Evolutionary conservation across 345 rosid genomes (phyloP).

Genomic region (Physaria fendleri): DNA sequence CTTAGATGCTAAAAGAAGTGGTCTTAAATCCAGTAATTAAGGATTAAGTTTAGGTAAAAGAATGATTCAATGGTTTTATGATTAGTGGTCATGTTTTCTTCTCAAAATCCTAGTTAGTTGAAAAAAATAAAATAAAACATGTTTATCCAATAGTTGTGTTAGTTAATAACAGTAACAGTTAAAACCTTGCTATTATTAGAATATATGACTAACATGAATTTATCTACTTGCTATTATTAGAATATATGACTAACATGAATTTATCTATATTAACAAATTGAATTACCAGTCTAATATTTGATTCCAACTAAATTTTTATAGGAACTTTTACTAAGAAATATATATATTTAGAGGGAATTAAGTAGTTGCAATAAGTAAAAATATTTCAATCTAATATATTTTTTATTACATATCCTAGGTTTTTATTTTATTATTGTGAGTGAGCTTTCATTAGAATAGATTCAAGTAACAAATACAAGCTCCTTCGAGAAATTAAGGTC

Average conservation of each 20-base stretch:
- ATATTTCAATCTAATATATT: too few relatives aligned
- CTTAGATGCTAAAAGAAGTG: slow-evolving; percentile 18
- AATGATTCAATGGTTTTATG: slow-evolving; percentile 4
- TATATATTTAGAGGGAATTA: too few relatives aligned
- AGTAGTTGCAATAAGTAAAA: too few relatives aligned
- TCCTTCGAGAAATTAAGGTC: too few relatives aligned
- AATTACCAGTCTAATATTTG: not conserved
- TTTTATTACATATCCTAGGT: too few relatives aligned
- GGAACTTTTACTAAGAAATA: too few relatives aligned
- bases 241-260: not conserved
- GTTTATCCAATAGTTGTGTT: slow-evolving; percentile 2
- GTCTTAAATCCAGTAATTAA: slow-evolving; percentile 1
- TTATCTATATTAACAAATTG: not conserved
- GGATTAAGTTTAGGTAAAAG: slow-evolving; percentile 14
- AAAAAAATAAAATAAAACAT: not conserved
- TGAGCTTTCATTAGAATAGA: too few relatives aligned
- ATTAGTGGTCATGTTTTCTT: slow-evolving; percentile 14
- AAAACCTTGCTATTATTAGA: not conserved
- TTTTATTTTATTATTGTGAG: too few relatives aligned
- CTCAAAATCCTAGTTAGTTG: not conserved
- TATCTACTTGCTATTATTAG: slow-evolving; percentile 4
- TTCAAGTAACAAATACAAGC: too few relatives aligned
- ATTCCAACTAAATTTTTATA: too few relatives aligned
- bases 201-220: not conserved
- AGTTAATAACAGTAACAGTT: slow-evolving; percentile 8